Evolutionary conservation across 2,329 filamentous ascomycete genomes (phyloP).

Genomic region (Dendryphion nanum): DNA sequence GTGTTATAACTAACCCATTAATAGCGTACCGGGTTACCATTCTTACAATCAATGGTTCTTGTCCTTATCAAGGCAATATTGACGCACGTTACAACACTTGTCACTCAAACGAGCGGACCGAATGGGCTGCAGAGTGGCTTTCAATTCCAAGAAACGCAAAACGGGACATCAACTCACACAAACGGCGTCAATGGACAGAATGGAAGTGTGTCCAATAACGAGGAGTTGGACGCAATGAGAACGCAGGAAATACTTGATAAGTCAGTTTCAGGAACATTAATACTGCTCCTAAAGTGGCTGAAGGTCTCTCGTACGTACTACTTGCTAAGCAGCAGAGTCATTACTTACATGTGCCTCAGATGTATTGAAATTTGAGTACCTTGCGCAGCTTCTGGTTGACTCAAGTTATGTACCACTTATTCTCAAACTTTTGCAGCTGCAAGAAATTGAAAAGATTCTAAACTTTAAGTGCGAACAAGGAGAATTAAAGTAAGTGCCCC

Average conservation of each 20-base stretch:
- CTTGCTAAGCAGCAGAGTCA: neutral
- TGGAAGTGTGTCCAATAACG: constrained; percentile 43
- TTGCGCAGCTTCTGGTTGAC: constrained; percentile 89
- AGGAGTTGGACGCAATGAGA: constrained; percentile 79
- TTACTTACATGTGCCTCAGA: constrained; percentile 53
- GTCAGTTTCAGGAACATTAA: constrained; percentile 82
- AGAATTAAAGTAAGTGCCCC: constrained; percentile 67
- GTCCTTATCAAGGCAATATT: constrained; percentile 87
- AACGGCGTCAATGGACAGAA: constrained; percentile 33
- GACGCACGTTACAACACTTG: constrained; percentile 81
- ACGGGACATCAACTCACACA: constrained; percentile 32
- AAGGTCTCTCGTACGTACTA: constrained; percentile 78
- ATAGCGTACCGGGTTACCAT: constrained; percentile 72
- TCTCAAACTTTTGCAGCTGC: constrained; percentile 88
- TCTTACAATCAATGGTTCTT: constrained; percentile 89
- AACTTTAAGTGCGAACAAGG: constrained; percentile 81
- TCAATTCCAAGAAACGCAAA: constrained; percentile 43
- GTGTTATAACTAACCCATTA: constrained; percentile 10
- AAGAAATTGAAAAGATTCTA: constrained; percentile 87
- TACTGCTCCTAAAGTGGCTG: constrained; percentile 94
- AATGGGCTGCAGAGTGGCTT: constrained; percentile 51
- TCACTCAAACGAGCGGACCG: constrained; percentile 56
- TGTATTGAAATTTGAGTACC: constrained; percentile 90
- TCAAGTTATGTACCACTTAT: constrained; percentile 93
- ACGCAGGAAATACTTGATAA: constrained; percentile 86